Evolutionary conservation across 257 asterid species (phyloP), one percentile per base, ranked within the genome.

Genomic region (Gentiana straminea): DNA sequence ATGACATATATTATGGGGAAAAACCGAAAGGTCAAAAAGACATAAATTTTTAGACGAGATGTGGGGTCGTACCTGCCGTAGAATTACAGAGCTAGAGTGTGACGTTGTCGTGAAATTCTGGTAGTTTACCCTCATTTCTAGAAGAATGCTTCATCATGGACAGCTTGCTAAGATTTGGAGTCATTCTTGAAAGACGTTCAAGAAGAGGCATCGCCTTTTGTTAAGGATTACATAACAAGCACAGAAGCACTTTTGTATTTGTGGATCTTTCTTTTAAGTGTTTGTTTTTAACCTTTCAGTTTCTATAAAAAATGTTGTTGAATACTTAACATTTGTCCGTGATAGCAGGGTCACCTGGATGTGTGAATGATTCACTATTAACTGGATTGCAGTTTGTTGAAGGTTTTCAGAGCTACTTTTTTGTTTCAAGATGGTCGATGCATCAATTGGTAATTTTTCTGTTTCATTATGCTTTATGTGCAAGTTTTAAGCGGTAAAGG

Each of bases 361-460:
- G 84, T 77, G 62, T 87, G 71, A 77, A 87, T 60, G 94, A 87
- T 61, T 69, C 87, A 68, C 68, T 87, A 54, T 74, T 87, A 54
- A 87, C 96, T 6, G 94, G 96, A 36, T 46, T 84, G 83, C 94
- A 84, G 74, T 87, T 87, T 60, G 93, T 84, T 66, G 94, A 87
- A 4, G 96, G 94, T 62, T 84, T 87, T 59, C 86, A 78, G 57
- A 84, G 94, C 75, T 78, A 64, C 81, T 82, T 87, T 77, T 87
- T 87, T 61, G 93, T 87, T 48, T 78, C 87, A 57, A 79, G 94
- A 72, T 87, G 94, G 96, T 76, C 90, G 39, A 82, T 87, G 90
- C 96, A 87, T 77, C 96, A 87, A 79, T 60, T 84, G 90, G 96
- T 87, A 78, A 76, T 60, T 50, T 68, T 37, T 55, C 65, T 54